Conservation (phyloP, 1,284 basidiomycete species). For the Cutaneotrichosporon daszewskae region DNA sequence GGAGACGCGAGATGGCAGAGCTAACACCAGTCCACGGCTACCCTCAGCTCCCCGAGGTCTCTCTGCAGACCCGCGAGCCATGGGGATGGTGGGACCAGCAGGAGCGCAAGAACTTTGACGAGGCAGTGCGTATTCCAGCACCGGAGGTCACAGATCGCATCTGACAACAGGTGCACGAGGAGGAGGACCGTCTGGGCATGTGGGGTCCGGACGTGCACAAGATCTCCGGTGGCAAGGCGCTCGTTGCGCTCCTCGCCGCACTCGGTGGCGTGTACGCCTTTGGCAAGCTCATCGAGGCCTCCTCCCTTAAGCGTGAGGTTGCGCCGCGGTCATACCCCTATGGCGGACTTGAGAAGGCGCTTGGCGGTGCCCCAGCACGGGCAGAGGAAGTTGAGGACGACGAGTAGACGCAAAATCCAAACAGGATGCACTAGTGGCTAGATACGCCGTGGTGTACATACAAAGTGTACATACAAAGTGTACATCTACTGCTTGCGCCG, state of each 20-base stretch:
- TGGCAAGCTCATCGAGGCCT: constrained; percentile 30
- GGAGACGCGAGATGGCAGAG: background rate
- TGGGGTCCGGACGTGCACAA: constrained; percentile 71
- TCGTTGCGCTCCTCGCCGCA: constrained; percentile 27
- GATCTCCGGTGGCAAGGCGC: constrained; percentile 31
- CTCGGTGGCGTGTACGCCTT: constrained; percentile 33
- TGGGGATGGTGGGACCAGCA: constrained; percentile 76
- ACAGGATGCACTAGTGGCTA: background rate
- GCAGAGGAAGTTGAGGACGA: constrained; percentile 30
- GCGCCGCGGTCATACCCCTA: constrained; percentile 42
- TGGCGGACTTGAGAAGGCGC: constrained; percentile 41
- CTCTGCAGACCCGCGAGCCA: constrained; percentile 61
- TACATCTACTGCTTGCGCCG: too few relatives aligned
- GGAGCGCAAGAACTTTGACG: constrained; percentile 77
- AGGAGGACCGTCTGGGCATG: constrained; percentile 77
- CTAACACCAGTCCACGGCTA: constrained; percentile 55
- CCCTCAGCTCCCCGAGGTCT: constrained; percentile 66
- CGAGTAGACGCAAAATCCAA: constrained; percentile 23
- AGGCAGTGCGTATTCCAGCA: constrained; percentile 62
- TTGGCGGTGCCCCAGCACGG: constrained; percentile 34
- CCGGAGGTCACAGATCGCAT: too few relatives aligned
- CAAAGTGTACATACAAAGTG: background rate
- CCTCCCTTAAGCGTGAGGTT: constrained; percentile 27
- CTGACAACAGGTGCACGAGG: constrained; percentile 65
- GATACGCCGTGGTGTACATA: background rate